Base-by-base conservation (phyloP, 805 yeast genomes). In the Myxozyma nipponensis region DNA sequence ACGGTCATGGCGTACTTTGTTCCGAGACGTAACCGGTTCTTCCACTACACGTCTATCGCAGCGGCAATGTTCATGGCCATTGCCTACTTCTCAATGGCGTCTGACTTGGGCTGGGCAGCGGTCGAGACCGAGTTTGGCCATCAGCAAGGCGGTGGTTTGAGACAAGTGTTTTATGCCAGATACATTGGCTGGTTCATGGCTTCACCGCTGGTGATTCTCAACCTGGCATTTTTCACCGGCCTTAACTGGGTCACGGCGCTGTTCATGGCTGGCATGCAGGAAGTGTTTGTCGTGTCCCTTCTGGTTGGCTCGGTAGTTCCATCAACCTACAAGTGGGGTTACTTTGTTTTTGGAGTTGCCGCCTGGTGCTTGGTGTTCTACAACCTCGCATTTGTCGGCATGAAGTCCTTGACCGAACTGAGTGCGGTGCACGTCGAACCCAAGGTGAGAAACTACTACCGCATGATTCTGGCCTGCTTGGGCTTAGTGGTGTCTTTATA, bases 291-390 rank as follows among this genome's bases (percentile, higher is more conserved):
- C 36, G 69, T 82, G 46, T 74, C 78, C 39, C 69, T 78, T 38
- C 72, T 82, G 64, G 74, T 82, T 62, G 86, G 84, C 60, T 53
- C 77, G 19, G 68, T 82, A 56, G 77, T 82, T 52, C 56, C 63
- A 30, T 73, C 83, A 6, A 67, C 78, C 39, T 82, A 82, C 67
- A 82, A 78, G 65, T 82, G 85, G 85, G 87, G 86, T 63, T 81
- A 78, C 70, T 82, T 77, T 66, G 73, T 77, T 4, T 77, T 82
- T 64, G 80, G 77, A 26, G 70, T 71, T 37, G 66, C 34, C 68
- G 72, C 66, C 54, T 77, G 51, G 69, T 71, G 56, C 58, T 56
- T 59, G 56, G 56, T 60, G 18, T 45, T 32, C 21, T 62, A 50
- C 46, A 42, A 61, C 42, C 39, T 65, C 37, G 24, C 52, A 43